Evolutionary conservation across 208 protist genomes (phyloP), one percentile per base, ranked within the genome.

Genomic region (Herpetomonas muscarum): DNA sequence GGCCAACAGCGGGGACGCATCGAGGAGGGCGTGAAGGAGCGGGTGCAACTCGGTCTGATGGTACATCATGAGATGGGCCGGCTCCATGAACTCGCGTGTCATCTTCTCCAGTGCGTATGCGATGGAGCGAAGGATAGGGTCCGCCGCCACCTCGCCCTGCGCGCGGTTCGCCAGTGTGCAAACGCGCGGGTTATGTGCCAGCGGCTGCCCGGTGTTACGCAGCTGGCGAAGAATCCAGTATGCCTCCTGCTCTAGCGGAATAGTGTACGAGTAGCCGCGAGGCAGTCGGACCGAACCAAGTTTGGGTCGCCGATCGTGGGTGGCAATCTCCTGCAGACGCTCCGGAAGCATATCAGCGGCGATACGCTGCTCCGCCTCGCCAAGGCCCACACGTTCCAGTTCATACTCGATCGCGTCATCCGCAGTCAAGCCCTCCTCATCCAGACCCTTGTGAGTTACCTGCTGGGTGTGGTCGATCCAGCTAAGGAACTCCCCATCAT

Each of bases 171-270:
- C 79, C 1, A 94, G 52, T 1, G 77, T 77, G 54, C 76, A 81
- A 45, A 92, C 71, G 51, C 73, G 69, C 17, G 78, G 87, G 67
- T 88, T 92, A 67, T 94, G 81, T 19, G 81, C 77, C 50, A 94
- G 55, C 1, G 87, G 84, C 68, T 90, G 83, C 3, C 87, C 81
- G 5, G 83, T 67, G 49, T 64, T 56, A 44, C 76, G 71, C 37
- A 94, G 76, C 61, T 94, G 84, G 17, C 81, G 65, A 28, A 94
- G 63, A 36, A 94, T 67, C 84, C 87, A 94, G 61, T 85, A 88
- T 32, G 86, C 83, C 70, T 94, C 81, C 12, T 75, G 64, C 32
- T 84, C 71, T 24, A 80, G 48, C 1, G 76, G 57, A 28, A 88
- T 75, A 25, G 74, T 57, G 67, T 83, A 87, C 34, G 75, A 61